Evolutionary conservation across 2,329 filamentous ascomycete species (phyloP).

Genomic region (Cytospora leucostoma): DNA sequence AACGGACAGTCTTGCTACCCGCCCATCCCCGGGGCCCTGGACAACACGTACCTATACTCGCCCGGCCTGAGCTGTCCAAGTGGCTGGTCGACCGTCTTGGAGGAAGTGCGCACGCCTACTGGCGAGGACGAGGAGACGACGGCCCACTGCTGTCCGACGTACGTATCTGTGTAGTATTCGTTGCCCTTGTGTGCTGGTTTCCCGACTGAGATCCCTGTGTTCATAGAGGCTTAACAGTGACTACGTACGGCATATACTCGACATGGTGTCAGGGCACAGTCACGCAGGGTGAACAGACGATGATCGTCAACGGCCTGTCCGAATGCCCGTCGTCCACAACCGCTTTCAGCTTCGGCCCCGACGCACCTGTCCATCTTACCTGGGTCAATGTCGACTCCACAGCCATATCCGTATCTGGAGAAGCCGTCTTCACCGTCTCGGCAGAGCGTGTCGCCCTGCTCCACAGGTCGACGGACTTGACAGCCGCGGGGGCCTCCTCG

Average conservation of each 20-base stretch:
- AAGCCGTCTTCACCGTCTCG: constrained; percentile 15
- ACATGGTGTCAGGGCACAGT: constrained; percentile 24
- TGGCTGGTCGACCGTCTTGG: constrained; percentile 22
- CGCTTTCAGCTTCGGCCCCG: constrained; percentile 13
- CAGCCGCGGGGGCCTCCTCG: background rate
- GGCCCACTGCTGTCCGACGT: constrained; percentile 25
- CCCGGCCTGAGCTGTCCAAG: constrained; percentile 19
- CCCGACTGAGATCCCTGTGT: background rate
- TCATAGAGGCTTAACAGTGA: constrained; percentile 17
- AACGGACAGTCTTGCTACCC: constrained; percentile 22
- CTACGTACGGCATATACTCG: constrained; percentile 22
- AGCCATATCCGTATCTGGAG: constrained; percentile 13
- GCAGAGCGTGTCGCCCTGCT: constrained; percentile 18
- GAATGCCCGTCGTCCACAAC: constrained; percentile 23
- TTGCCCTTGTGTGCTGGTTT: too few species aligned
- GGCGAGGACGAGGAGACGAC: constrained; percentile 19
- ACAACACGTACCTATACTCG: constrained; percentile 23
- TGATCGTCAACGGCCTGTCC: constrained; percentile 24
- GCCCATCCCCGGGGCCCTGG: constrained; percentile 9
- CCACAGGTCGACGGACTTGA: constrained; percentile 17
- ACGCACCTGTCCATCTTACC: constrained; percentile 8
- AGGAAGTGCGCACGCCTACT: constrained; percentile 17
- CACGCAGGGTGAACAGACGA: constrained; percentile 11
- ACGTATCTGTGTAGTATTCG: background rate
- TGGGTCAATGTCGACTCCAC: constrained; percentile 17